phyloP scores from a whole-genome alignment of 345 rosid species.

The Iberis pinnata region DNA sequence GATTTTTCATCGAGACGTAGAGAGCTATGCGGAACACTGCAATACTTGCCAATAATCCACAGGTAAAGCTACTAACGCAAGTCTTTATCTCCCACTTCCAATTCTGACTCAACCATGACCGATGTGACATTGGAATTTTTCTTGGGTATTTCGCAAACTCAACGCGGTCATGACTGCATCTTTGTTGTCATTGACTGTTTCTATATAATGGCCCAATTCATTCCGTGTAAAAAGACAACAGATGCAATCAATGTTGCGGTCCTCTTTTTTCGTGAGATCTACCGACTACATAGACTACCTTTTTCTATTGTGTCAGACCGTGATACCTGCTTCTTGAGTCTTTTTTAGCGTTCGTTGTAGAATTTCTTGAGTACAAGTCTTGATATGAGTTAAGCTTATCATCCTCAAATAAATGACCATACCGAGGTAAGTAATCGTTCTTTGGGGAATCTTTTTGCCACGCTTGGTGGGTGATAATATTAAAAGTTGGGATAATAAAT shows the following conservation, averaged over 20 bases:
- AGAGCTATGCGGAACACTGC: no score
- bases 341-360: neutral
- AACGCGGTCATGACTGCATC: no score
- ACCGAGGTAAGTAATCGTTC: neutral
- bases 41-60: no score
- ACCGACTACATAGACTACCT: neutral
- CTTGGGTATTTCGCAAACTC: no score
- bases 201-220: neutral
- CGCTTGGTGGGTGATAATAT: neutral
- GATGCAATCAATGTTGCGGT: neutral
- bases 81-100: no score
- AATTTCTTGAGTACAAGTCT: neutral
- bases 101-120: no score
- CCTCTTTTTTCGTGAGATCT: neutral
- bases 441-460: neutral
- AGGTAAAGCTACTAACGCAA: no score
- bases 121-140: no score
- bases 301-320: neutral
- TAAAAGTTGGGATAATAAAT: neutral
- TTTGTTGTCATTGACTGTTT: neutral
- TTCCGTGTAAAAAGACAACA: neutral
- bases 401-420: neutral
- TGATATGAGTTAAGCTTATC: neutral
- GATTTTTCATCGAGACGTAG: no score
- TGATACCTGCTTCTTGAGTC: neutral